These are phyloP conservation scores for Sclerotinia subarctica DNA, from an alignment of 2,329 filamentous ascomycete genomes.

Conservation along the genomic window DNA sequence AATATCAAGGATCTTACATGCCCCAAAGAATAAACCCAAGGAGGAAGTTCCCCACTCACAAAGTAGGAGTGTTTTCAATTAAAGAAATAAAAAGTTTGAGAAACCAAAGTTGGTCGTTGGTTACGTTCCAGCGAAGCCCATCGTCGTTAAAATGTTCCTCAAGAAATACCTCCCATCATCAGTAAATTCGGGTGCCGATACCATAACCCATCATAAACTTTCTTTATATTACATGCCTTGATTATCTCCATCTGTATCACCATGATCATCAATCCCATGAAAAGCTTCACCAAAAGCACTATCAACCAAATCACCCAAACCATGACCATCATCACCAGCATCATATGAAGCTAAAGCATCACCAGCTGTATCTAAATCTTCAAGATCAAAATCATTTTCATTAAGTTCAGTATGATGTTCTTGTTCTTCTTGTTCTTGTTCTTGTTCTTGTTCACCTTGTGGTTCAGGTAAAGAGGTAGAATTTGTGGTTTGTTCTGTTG, in stretches of 20 bases:
- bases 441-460: slow-evolving; percentile 3
- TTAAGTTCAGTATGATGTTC: slow-evolving; percentile 39
- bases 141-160: neutral
- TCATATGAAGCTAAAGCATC: slow-evolving; percentile 68
- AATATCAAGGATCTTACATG: slow-evolving; percentile 17
- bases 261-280: slow-evolving; percentile 53
- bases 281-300: slow-evolving; percentile 83
- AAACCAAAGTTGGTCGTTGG: neutral
- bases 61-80: slow-evolving; percentile 15
- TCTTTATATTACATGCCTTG: slow-evolving; percentile 22
- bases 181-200: neutral
- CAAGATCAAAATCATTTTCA: slow-evolving; percentile 61
- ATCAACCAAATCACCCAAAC: slow-evolving; percentile 61
- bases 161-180: neutral
- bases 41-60: slow-evolving; percentile 15
- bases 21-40: slow-evolving; percentile 4
- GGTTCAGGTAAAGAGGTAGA: slow-evolving; percentile 16
- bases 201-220: neutral
- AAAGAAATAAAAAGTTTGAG: neutral
- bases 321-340: slow-evolving; percentile 51
- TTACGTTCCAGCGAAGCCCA: neutral
- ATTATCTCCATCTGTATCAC: slow-evolving; percentile 21
- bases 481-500: slow-evolving; percentile 11
- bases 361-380: slow-evolving; percentile 66
- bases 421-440: slow-evolving; percentile 27